Conservation (phyloP, 441 rosid genomes). For the Jatropha podagrica region DNA sequence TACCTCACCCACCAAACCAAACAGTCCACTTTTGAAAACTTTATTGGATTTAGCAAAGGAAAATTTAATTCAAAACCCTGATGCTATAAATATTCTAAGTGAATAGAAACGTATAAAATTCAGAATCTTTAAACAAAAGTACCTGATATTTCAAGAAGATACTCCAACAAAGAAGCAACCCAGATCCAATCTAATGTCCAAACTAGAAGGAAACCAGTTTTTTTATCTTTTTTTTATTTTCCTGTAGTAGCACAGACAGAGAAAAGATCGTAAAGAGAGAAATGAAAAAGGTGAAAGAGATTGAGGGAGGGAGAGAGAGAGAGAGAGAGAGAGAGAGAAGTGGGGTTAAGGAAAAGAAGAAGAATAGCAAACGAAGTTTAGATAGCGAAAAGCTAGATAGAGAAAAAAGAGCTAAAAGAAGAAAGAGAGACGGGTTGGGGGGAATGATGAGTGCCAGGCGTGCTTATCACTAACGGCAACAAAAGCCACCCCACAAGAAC, state of each 20-base stretch:
- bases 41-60: conserved; percentile 18
- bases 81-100: conserved; percentile 16
- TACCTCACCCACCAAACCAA: background rate
- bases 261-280: conserved; percentile 22
- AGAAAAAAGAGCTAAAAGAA: conserved; percentile 24
- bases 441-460: conserved; percentile 94
- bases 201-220: conserved; percentile 14
- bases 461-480: conserved; percentile 87
- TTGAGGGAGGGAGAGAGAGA: conserved; percentile 20
- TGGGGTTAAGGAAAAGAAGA: conserved; percentile 24
- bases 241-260: conserved; percentile 20
- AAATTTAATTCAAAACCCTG: conserved; percentile 26
- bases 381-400: conserved; percentile 46
- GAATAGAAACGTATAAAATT: background rate
- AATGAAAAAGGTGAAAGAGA: conserved; percentile 18
- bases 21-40: conserved; percentile 7
- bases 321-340: conserved; percentile 26
- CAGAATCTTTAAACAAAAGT: conserved; percentile 9
- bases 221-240: conserved; percentile 15
- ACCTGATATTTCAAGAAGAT: conserved; percentile 36
- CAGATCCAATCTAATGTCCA: conserved; percentile 56
- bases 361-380: conserved; percentile 30
- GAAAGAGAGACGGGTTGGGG: conserved; percentile 39
- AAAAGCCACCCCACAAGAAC: conserved; percentile 37
- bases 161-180: conserved; percentile 29